Evolutionary conservation across 2,329 filamentous ascomycete species (phyloP).

Genomic region (Aspergillus pseudonomiae): DNA sequence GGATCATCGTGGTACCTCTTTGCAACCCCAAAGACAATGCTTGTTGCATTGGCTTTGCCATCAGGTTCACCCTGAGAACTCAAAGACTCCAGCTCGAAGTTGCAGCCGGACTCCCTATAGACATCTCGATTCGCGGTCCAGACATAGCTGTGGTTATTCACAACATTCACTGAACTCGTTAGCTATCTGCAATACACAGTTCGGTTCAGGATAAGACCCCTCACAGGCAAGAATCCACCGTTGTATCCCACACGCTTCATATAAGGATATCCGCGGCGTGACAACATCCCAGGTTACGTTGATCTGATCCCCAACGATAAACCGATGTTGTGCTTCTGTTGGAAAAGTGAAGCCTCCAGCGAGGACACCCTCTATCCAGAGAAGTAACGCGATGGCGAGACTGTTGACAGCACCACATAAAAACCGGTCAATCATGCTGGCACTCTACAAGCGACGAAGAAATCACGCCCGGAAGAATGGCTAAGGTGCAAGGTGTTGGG

Average conservation of each 20-base stretch:
- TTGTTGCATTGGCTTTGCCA: not conserved
- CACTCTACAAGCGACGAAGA: not conserved
- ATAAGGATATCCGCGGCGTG: conserved; percentile 9
- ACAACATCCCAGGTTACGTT: conserved; percentile 14
- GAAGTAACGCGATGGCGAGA: not conserved
- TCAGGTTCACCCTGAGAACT: not conserved
- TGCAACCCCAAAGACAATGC: conserved; percentile 5
- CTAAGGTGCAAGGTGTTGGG: not conserved
- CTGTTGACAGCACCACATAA: not conserved
- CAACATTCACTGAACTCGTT: not conserved
- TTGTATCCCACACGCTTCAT: not conserved
- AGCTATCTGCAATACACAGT: not conserved
- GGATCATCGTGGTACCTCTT: conserved; percentile 9
- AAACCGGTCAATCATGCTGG: not conserved
- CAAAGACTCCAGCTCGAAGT: conserved; percentile 7
- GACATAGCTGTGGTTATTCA: conserved; percentile 9
- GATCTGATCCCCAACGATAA: conserved; percentile 10
- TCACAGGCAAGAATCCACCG: not conserved
- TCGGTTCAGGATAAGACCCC: not conserved
- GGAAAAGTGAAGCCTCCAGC: conserved; percentile 10
- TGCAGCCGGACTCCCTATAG: conserved; percentile 8
- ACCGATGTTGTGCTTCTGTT: not conserved
- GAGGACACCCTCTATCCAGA: not conserved
- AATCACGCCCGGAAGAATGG: not conserved
- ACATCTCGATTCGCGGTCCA: conserved; percentile 10